These are phyloP conservation scores for Cyclanthera cordifolia DNA, from an alignment of 306 rosid genomes.

Conservation along the genomic window DNA sequence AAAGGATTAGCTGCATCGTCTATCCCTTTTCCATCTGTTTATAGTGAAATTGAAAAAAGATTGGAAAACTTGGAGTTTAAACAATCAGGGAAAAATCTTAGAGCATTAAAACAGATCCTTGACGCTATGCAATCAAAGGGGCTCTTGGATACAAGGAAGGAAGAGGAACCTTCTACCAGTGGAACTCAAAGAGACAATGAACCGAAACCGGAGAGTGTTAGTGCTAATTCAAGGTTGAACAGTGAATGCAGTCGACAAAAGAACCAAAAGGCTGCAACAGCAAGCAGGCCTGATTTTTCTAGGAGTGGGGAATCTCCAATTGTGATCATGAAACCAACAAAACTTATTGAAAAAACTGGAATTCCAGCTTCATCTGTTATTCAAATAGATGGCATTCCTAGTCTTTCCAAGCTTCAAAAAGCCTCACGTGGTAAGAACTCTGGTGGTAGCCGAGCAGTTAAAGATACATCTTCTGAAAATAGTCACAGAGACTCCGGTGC, in stretches of 20 bases:
- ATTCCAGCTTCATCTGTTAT: slow-evolving; percentile 46
- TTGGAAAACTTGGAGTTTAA: slow-evolving; percentile 71
- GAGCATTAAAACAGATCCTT: slow-evolving; percentile 83
- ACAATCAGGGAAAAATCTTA: slow-evolving; percentile 84
- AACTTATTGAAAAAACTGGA: slow-evolving; percentile 50
- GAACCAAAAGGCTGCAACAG: slow-evolving; percentile 31
- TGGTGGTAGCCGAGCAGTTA: slow-evolving; percentile 29
- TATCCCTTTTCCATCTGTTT: slow-evolving; percentile 62
- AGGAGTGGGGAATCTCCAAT: slow-evolving; percentile 63
- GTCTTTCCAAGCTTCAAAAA: slow-evolving; percentile 27
- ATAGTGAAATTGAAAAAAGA: slow-evolving; percentile 81
- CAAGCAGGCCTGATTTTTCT: slow-evolving; percentile 32
- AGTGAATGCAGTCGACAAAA: slow-evolving; percentile 31
- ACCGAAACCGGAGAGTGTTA: slow-evolving; percentile 25
- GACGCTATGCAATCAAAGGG: slow-evolving; percentile 86
- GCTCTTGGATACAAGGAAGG: slow-evolving; percentile 50
- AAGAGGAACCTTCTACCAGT: slow-evolving; percentile 41
- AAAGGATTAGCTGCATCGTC: slow-evolving; percentile 35
- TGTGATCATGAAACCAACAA: slow-evolving; percentile 92
- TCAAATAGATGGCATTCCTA: slow-evolving; percentile 33
- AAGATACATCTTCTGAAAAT: slow-evolving; percentile 37
- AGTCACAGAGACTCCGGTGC: slow-evolving; percentile 32
- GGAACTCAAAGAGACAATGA: slow-evolving; percentile 42
- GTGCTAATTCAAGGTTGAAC: slow-evolving; percentile 32
- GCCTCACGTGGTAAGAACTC: slow-evolving; percentile 22